Evolutionary conservation across 805 yeast species (phyloP).

Genomic region (Metschnikowia peoriensis): DNA sequence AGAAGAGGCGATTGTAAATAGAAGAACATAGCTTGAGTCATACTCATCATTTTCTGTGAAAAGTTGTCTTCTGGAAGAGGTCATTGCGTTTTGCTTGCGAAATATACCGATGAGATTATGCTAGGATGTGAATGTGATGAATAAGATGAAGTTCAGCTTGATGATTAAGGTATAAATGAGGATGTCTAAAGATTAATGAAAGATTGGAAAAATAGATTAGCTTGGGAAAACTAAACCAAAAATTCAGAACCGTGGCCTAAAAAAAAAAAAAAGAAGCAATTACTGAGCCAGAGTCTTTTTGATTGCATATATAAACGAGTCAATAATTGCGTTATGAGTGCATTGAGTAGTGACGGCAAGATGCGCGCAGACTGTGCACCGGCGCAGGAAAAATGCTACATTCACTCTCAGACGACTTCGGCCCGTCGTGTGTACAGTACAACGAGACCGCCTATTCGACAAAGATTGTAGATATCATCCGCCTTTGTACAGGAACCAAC

Average conservation of each 20-base stretch:
- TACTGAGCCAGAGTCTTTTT: background rate
- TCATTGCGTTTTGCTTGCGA: conserved; percentile 6
- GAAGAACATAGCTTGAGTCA: conserved; percentile 18
- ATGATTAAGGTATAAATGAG: background rate
- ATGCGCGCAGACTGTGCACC: conserved; percentile 3
- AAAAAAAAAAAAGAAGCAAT: background rate
- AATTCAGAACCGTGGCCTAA: background rate
- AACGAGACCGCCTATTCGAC: conserved; percentile 14
- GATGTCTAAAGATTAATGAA: background rate
- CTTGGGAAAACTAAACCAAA: background rate
- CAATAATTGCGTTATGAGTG: conserved; percentile 2
- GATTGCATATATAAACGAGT: conserved; percentile 8
- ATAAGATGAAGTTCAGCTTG: background rate
- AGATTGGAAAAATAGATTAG: too few relatives aligned
- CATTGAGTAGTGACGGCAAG: conserved; percentile 5
- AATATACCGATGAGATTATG: background rate
- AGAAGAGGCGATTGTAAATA: conserved; percentile 61
- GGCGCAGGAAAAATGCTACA: background rate
- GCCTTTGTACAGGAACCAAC: conserved; percentile 3
- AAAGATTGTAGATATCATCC: conserved; percentile 15
- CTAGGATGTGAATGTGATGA: background rate
- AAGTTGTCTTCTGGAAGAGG: conserved; percentile 30
- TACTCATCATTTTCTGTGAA: conserved; percentile 34
- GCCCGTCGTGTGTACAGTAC: conserved; percentile 12
- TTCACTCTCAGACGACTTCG: background rate